Percentiles rank a stretch among this genome's conserved stretches.
Conservation (phyloP, 2,329 filamentous ascomycete genomes). For the Dothidotthia symphoricarpi region DNA sequence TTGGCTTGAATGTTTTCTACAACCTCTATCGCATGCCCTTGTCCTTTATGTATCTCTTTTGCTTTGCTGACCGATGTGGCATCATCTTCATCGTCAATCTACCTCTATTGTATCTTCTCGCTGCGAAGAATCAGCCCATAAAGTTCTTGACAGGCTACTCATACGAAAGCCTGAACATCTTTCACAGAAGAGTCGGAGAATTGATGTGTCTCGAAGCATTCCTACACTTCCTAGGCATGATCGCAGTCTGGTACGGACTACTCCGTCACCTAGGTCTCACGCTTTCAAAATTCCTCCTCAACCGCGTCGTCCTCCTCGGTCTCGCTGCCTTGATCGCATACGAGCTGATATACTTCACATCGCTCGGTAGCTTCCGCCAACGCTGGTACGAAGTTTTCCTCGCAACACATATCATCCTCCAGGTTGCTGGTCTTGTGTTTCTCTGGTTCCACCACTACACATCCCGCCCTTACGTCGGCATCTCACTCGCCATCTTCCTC, state of each 20-base stretch:
- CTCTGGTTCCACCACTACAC: constrained; percentile 60
- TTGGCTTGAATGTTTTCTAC: constrained; percentile 59
- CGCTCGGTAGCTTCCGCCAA: constrained; percentile 58
- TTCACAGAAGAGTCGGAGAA: constrained; percentile 64
- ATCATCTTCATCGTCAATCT: constrained; percentile 54
- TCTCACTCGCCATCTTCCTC: constrained; percentile 57
- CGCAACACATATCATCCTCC: constrained; percentile 57
- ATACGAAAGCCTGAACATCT: constrained; percentile 65
- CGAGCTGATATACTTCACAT: constrained; percentile 62
- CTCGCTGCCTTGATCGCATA: constrained; percentile 58
- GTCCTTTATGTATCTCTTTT: constrained; percentile 52
- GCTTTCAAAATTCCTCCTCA: constrained; percentile 52
- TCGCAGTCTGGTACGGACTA: constrained; percentile 55
- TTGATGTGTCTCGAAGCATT: constrained; percentile 60
- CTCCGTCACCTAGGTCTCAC: constrained; percentile 53
- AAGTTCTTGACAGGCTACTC: constrained; percentile 61
- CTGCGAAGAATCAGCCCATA: constrained; percentile 66
- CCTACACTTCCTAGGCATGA: constrained; percentile 57
- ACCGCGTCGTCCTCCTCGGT: constrained; percentile 55
- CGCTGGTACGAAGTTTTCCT: constrained; percentile 65
- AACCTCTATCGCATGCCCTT: constrained; percentile 55
- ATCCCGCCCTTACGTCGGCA: constrained; percentile 53
- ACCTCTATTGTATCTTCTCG: constrained; percentile 60
- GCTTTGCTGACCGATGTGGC: constrained; percentile 59
- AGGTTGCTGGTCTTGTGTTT: constrained; percentile 55